These are phyloP conservation scores for Metarhizium robertsii DNA, from an alignment of 2,329 filamentous ascomycete species.

Conservation along the genomic window DNA sequence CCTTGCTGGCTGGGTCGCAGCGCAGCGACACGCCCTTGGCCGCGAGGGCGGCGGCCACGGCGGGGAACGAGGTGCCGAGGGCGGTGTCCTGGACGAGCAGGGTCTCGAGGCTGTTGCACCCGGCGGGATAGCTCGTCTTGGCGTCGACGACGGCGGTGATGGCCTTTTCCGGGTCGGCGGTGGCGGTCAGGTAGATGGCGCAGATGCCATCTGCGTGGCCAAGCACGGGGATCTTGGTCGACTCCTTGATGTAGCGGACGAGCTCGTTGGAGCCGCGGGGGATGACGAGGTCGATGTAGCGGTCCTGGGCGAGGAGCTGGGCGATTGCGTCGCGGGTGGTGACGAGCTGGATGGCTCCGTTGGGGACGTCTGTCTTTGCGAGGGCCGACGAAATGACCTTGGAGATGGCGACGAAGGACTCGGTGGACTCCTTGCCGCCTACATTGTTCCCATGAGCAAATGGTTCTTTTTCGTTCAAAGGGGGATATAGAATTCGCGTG, in stretches of 20 bases:
- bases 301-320: conserved; percentile 75
- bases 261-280: conserved; percentile 86
- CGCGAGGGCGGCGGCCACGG: conserved; percentile 64
- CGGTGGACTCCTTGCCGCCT: conserved; percentile 89
- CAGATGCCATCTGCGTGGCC: conserved; percentile 95
- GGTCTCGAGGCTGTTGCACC: conserved; percentile 91
- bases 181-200: conserved; percentile 71
- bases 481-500: background rate
- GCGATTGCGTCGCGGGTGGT: conserved; percentile 86
- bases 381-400: conserved; percentile 74
- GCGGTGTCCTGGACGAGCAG: conserved; percentile 72
- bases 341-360: conserved; percentile 84
- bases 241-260: conserved; percentile 79
- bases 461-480: background rate
- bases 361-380: conserved; percentile 63
- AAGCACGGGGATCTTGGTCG: conserved; percentile 89
- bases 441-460: background rate
- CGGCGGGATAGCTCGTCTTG: conserved; percentile 89
- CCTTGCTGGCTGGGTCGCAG: conserved; percentile 64
- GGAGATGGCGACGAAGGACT: conserved; percentile 91
- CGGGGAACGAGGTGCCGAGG: conserved; percentile 57
- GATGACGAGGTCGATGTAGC: conserved; percentile 89
- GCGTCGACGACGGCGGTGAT: conserved; percentile 75
- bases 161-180: conserved; percentile 65
- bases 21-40: conserved; percentile 71